Base-by-base conservation (phyloP, 1,284 basidiomycete genomes). In the Cerrena zonata region DNA sequence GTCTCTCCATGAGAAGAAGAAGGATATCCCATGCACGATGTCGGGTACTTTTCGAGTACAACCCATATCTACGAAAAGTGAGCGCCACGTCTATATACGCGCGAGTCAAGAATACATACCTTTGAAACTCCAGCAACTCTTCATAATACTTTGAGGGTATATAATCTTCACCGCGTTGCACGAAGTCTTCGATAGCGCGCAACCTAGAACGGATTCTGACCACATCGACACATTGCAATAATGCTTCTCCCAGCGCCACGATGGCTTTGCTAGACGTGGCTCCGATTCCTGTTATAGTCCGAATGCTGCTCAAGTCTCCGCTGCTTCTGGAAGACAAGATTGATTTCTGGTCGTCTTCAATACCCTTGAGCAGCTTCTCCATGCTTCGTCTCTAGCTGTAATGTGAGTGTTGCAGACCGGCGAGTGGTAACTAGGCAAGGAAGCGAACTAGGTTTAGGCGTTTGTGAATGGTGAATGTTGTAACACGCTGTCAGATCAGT, bases 91-190 rank as follows among this genome's bases (percentile, higher is more conserved):
- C 15, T 11, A 42, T 7, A 41, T 11, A 15, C 26, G 24, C 5
- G 26, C 18, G 18, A 22, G 5, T 19, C 47, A 27, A 49, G 11
- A 27, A 18, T n/a, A 42, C 47, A 22, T 26, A 42, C 47, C 47
- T 23, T 21, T 49, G 47, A 19, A 49, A 23, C 27, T 49, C 47
- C 19, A 49, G 39, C 5, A 49, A 5, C 41, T 49, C 47, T 24
- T 43, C 23, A 21, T 19, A 49, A 4, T 24, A 7, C 18, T 49
- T 24, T 23, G 18, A n/a, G 3, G 47, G 23, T 5, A 49, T n/a
- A n/a, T 19, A 49, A n/a, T 13, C 40, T 7, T 49, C 47, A n/a
- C 25, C 39, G 10, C 24, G 37, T 4, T 34, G 38, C 10, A 49
- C 24, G 10, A 34, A 23, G 24, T 41, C 47, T 5, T 39, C 39